phyloP scores from a whole-genome alignment of 306 rosid species.

The Cicer judaicum region DNA sequence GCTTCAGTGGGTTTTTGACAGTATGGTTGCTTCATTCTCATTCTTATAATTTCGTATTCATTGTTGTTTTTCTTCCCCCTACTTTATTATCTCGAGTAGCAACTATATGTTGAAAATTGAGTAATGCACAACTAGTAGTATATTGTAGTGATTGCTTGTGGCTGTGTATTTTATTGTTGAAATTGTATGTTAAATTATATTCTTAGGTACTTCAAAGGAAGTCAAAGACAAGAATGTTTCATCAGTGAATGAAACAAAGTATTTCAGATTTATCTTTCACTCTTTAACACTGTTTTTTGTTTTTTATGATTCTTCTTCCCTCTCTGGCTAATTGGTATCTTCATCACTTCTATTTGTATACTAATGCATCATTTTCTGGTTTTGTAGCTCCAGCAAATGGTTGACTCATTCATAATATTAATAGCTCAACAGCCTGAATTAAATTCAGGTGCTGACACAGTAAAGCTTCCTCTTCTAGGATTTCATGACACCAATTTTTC shows the following conservation, averaged over 20 bases:
- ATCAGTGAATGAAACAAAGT: too few species aligned
- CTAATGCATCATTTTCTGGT: constrained; percentile 45
- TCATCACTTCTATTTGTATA: constrained; percentile 15
- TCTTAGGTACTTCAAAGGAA: neutral
- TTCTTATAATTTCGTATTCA: constrained; percentile 34
- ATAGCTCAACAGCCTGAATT: constrained; percentile 69
- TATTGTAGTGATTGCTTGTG: constrained; percentile 27
- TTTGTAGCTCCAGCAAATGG: constrained; percentile 89
- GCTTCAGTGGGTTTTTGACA: constrained; percentile 94
- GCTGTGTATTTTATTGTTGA: constrained; percentile 21
- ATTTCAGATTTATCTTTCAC: neutral
- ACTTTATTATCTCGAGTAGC: constrained; percentile 11
- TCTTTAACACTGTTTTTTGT: constrained; percentile 20
- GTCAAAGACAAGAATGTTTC: too few species aligned
- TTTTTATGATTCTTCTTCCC: constrained; percentile 28
- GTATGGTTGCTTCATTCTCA: constrained; percentile 59
- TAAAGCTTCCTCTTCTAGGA: constrained; percentile 51
- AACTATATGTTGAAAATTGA: constrained; percentile 6
- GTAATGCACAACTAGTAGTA: constrained; percentile 3
- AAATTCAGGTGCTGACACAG: constrained; percentile 42
- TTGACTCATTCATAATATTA: constrained; percentile 88
- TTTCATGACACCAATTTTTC: constrained; percentile 47
- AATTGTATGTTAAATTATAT: constrained; percentile 21
- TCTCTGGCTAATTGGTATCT: constrained; percentile 28
- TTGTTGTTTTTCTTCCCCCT: constrained; percentile 5